Evolutionary conservation across 495 filamentous ascomycete species (phyloP).

Genomic region (Rostrohypoxylon terebratum): DNA sequence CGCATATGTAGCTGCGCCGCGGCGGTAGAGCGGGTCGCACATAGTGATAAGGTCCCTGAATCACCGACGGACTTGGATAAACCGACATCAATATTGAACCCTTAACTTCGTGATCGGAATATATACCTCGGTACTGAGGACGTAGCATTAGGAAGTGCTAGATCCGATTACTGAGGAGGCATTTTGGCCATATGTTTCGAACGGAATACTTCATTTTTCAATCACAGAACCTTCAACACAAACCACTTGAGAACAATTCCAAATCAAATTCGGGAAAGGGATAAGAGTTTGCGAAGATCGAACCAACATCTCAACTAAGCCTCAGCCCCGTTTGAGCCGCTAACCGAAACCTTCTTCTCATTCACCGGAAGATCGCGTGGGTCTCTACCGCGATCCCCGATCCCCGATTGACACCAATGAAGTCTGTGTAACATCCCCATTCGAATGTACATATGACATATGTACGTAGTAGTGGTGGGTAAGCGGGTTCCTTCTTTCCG

Average conservation of each 20-base stretch:
- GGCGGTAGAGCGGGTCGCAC: constrained; percentile 7
- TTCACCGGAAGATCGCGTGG: neutral
- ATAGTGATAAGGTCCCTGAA: constrained; percentile 5
- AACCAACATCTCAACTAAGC: constrained; percentile 8
- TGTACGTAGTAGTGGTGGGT: too few relatives aligned
- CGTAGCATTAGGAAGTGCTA: neutral
- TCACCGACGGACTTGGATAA: neutral
- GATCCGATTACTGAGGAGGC: neutral
- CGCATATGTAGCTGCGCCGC: constrained; percentile 8
- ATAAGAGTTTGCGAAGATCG: neutral
- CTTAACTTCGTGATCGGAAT: neutral
- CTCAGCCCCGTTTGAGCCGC: constrained; percentile 1
- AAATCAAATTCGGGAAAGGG: neutral
- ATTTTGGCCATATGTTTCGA: neutral
- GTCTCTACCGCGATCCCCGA: neutral
- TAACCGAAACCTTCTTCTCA: constrained; percentile 3
- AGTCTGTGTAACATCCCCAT: neutral
- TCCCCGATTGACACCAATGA: neutral
- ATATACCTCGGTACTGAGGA: neutral
- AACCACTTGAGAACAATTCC: constrained; percentile 5
- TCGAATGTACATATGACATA: too few relatives aligned
- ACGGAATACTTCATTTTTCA: neutral
- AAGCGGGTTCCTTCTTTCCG: neutral
- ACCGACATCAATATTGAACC: constrained; percentile 7
- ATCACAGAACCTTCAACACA: neutral